Conservation (phyloP, 108 stramenopile species). For the Cyclotella atomus region DNA sequence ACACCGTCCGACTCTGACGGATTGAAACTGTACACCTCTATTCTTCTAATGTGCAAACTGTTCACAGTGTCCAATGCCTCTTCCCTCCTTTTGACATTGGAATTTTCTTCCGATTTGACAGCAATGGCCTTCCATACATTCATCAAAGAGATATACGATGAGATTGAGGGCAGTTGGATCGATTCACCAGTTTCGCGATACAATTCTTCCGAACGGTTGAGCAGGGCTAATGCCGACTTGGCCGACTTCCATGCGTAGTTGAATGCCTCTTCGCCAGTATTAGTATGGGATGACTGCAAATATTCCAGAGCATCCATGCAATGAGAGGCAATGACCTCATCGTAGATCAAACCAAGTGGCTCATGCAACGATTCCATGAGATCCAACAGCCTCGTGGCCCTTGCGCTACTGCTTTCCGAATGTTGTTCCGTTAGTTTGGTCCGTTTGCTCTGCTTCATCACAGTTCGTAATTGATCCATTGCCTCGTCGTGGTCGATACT, state of each 20-base stretch:
- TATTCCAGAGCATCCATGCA: slow-evolving; percentile 27
- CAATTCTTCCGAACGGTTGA: slow-evolving; percentile 41
- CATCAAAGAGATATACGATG: slow-evolving; percentile 41
- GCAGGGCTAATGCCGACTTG: slow-evolving; percentile 26
- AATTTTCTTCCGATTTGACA: slow-evolving; percentile 9
- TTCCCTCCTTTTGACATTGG: slow-evolving; percentile 22
- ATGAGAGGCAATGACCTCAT: slow-evolving; percentile 34
- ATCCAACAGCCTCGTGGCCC: slow-evolving; percentile 33
- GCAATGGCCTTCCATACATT: slow-evolving; percentile 44
- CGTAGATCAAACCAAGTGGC: slow-evolving; percentile 20
- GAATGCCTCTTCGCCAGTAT: not conserved
- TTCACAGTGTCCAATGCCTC: slow-evolving; percentile 37
- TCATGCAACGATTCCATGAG: slow-evolving; percentile 41
- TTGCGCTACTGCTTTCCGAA: slow-evolving; percentile 16
- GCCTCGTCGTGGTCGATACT: not conserved
- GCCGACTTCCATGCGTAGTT: slow-evolving; percentile 30
- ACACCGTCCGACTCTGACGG: not conserved
- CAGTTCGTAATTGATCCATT: slow-evolving; percentile 18
- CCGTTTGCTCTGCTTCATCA: slow-evolving; percentile 16
- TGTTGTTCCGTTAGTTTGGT: not conserved
- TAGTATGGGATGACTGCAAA: slow-evolving; percentile 1
- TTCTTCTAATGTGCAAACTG: slow-evolving; percentile 18
- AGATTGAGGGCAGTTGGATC: slow-evolving; percentile 22
- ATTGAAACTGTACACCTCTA: slow-evolving; percentile 27
- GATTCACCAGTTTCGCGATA: slow-evolving; percentile 37